Conservation (phyloP, 805 yeast species). For the Metschnikowia picachoensis region DNA sequence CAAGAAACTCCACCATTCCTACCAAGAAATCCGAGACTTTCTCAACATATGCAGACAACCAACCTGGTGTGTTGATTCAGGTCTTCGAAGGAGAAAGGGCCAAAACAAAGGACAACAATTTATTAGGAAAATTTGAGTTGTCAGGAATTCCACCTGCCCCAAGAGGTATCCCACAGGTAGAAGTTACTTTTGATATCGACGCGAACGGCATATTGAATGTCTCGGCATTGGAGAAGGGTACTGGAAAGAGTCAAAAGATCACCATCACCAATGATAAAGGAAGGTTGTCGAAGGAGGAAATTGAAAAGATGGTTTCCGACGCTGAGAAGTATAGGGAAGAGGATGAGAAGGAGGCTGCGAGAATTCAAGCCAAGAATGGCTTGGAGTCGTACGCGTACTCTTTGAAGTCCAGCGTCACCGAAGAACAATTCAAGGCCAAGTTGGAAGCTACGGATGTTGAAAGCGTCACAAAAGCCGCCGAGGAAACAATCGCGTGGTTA, state of each 20-base stretch:
- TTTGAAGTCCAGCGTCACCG: conserved; percentile 63
- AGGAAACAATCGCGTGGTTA: conserved; percentile 28
- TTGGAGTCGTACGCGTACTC: conserved; percentile 87
- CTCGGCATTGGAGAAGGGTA: conserved; percentile 86
- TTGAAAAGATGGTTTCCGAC: conserved; percentile 96
- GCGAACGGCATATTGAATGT: conserved; percentile 87
- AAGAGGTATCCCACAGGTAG: conserved; percentile 88
- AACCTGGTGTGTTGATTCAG: conserved; percentile 90
- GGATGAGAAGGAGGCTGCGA: conserved; percentile 77
- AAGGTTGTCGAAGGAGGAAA: conserved; percentile 88
- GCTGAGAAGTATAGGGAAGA: conserved; percentile 94
- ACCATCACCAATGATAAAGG: conserved; percentile 94
- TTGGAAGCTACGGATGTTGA: conserved; percentile 12
- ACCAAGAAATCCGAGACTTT: conserved; percentile 92
- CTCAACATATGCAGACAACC: conserved; percentile 95
- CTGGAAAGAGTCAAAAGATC: conserved; percentile 87
- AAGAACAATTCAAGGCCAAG: conserved; percentile 25
- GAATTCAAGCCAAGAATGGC: conserved; percentile 83
- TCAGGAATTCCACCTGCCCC: conserved; percentile 88
- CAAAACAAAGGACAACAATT: conserved; percentile 88
- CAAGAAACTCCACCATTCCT: conserved; percentile 94
- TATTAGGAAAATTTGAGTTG: conserved; percentile 81
- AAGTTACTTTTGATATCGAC: conserved; percentile 83
- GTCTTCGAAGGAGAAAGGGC: conserved; percentile 97
- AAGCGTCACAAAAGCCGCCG: conserved; percentile 10